Evolutionary conservation across 768 basidiomycete genomes (phyloP), one percentile per base, ranked within the genome.

Genomic region (Amanita inopinata): DNA sequence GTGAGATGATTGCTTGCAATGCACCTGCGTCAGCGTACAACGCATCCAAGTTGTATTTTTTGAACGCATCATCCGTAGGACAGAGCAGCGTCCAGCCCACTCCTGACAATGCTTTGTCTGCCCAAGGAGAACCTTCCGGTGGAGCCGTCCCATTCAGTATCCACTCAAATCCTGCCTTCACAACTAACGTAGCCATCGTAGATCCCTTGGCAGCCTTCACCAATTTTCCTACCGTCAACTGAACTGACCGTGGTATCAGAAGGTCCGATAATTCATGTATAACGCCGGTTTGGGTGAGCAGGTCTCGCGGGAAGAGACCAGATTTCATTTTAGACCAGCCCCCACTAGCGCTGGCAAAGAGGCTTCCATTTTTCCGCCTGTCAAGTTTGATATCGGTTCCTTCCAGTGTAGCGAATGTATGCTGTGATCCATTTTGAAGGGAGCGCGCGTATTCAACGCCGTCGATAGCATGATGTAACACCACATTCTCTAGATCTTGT

Each of bases 61-160:
- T 83, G 72, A 98, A 96, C 0, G 94, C 92, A 45, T 84, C 82
- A 54, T 99, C 96, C 4, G 79, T 77, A 2, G 96, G 96, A 51
- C 87, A 92, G 15, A 99, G 70, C 3, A 99, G 60, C 1, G 91
- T 94, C 82, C 93, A 98, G 3, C 82, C 80, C 6, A 59, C 61
- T 18, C 66, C 70, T 14, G 57, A 54, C n/a, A 72, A 52, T 33
- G 62, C 69, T 43, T 59, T 54, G 11, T 78, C 68, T 4, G 71
- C 73, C 80, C 80, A 87, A 8, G 62, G 64, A 7, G 82, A 81
- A 41, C 68, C 81, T 51, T 78, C 75, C 3, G 86, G 84, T 5
- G 85, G 85, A 0, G 72, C 63, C 4, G 80, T 85, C 3, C 93
- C 94, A 50, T 97, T 82, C 43, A 97, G 63, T 27, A 96, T 63